These are phyloP conservation scores for Paraphaeosphaeria minitans DNA, from an alignment of 2,329 filamentous ascomycete genomes.

Conservation along the genomic window DNA sequence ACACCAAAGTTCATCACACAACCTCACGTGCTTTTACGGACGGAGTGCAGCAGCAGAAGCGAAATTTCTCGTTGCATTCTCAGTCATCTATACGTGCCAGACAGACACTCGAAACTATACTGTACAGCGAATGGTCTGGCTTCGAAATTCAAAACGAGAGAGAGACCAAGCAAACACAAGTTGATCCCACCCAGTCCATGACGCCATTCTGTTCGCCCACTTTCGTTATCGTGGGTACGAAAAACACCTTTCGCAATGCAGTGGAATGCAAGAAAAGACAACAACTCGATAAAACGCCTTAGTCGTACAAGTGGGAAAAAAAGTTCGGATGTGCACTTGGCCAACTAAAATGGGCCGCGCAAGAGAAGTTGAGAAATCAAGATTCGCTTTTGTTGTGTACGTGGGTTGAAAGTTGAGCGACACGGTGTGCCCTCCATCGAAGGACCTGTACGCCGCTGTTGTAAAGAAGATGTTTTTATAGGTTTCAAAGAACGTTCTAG, in stretches of 20 bases:
- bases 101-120: neutral
- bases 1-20: neutral
- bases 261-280: neutral
- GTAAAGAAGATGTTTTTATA: too few relatives aligned
- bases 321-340: neutral
- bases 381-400: neutral
- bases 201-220: neutral
- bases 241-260: constrained; percentile 10
- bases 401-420: neutral
- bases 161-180: neutral
- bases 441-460: too few relatives aligned
- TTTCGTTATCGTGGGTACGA: neutral
- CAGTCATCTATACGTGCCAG: neutral
- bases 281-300: neutral
- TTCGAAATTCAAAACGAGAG: neutral
- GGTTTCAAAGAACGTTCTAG: too few relatives aligned
- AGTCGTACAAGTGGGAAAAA: constrained; percentile 1
- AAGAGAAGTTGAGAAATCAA: neutral
- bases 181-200: neutral
- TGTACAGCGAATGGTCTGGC: neutral
- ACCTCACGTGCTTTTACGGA: neutral
- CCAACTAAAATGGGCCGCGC: neutral
- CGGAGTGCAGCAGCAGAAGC: neutral
- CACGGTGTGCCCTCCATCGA: too few relatives aligned
- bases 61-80: neutral